These are phyloP conservation scores for Geotrichum reessii DNA, from an alignment of 1,139 yeast species.

Conservation along the genomic window DNA sequence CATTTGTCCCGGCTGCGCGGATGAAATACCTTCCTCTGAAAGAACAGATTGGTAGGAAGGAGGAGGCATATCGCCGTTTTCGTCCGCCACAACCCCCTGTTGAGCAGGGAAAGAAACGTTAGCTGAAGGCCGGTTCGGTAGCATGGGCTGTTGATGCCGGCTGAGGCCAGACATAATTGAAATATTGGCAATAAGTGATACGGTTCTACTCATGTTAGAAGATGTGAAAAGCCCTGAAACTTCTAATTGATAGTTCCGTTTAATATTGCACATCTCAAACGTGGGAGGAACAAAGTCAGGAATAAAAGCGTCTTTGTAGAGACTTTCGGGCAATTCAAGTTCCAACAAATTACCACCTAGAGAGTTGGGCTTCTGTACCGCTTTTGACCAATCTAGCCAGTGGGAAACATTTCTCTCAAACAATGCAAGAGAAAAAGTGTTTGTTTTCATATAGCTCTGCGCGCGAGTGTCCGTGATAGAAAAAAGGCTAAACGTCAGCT, in stretches of 20 bases:
- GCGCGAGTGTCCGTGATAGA: conserved; percentile 31
- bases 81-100: background rate
- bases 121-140: conserved; percentile 13
- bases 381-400: conserved; percentile 12
- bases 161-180: conserved; percentile 9
- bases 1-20: background rate
- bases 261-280: conserved; percentile 54
- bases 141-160: background rate
- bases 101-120: background rate
- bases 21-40: conserved; percentile 1
- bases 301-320: conserved; percentile 38
- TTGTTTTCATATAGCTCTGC: conserved; percentile 23
- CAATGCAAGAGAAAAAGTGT: conserved; percentile 13
- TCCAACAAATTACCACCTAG: conserved; percentile 19
- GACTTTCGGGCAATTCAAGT: conserved; percentile 21
- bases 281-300: conserved; percentile 52
- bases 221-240: conserved; percentile 45
- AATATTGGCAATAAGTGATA: conserved; percentile 3
- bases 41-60: conserved; percentile 23
- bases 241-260: conserved; percentile 44
- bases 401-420: background rate
- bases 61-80: conserved; percentile 19
- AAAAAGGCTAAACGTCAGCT: conserved; percentile 25
- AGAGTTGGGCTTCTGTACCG: conserved; percentile 3
- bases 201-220: conserved; percentile 18